Evolutionary conservation across 2,329 filamentous ascomycete species (phyloP).

Genomic region (Xylaria sp.): DNA sequence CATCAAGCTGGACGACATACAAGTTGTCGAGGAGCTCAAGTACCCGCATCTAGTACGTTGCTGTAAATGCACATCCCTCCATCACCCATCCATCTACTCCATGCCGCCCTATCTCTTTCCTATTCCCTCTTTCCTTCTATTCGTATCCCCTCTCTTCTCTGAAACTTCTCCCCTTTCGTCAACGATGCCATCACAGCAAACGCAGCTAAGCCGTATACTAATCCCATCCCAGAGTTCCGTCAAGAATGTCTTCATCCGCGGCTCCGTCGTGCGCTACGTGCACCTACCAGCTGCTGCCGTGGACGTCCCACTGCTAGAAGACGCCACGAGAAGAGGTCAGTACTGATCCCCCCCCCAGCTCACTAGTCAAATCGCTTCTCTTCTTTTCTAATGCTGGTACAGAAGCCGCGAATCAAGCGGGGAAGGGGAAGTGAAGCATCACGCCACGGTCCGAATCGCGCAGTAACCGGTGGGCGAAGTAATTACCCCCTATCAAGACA

Average conservation of each 20-base stretch:
- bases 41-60: constrained; percentile 85
- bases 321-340: constrained; percentile 85
- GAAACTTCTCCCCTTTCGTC: background rate
- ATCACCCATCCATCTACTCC: background rate
- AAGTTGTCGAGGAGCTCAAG: constrained; percentile 90
- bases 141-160: background rate
- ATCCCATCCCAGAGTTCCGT: constrained; percentile 68
- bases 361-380: background rate
- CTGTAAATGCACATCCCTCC: background rate
- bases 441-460: background rate
- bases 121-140: too few relatives aligned
- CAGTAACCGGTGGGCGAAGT: background rate
- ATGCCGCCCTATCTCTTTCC: background rate
- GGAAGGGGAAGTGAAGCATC: constrained; percentile 61
- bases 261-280: constrained; percentile 92
- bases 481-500: background rate
- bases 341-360: too few relatives aligned
- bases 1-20: constrained; percentile 97
- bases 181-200: background rate
- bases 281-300: constrained; percentile 85
- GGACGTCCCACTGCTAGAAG: constrained; percentile 86
- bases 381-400: constrained; percentile 5
- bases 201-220: background rate
- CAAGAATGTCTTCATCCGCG: constrained; percentile 95
- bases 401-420: constrained; percentile 68